Evolutionary conservation across 257 asterid genomes (phyloP).

Genomic region (Nicotiana benthamiana): DNA sequence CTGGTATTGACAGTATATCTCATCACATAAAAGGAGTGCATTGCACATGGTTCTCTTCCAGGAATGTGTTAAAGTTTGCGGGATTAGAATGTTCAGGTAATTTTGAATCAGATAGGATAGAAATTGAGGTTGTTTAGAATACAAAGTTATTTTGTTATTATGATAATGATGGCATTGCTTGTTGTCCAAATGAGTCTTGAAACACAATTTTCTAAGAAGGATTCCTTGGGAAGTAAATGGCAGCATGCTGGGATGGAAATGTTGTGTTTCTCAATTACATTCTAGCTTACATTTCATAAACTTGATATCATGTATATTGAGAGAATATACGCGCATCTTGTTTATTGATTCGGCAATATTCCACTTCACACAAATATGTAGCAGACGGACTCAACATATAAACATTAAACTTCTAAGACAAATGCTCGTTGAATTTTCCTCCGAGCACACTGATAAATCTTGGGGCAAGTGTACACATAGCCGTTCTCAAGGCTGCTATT

Average conservation of each 20-base stretch:
- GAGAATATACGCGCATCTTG: no score
- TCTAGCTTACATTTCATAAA: not conserved
- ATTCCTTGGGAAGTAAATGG: not conserved
- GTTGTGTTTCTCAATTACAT: not conserved
- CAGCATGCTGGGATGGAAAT: not conserved
- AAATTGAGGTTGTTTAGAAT: not conserved
- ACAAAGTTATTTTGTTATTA: not conserved
- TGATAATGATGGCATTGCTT: not conserved
- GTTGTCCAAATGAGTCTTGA: slow-evolving; percentile 2
- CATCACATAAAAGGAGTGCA: not conserved
- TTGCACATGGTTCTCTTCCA: not conserved
- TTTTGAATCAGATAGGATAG: not conserved
- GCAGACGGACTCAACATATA: not conserved
- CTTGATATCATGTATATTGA: not conserved
- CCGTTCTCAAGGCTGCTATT: no score
- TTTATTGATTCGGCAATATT: not conserved
- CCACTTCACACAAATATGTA: not conserved
- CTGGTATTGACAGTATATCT: not conserved
- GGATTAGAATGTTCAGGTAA: not conserved
- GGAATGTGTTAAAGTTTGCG: not conserved
- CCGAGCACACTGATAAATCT: not conserved
- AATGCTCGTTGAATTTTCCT: not conserved
- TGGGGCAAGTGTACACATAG: no score
- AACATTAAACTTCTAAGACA: not conserved
- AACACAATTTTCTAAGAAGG: not conserved